These are phyloP conservation scores for Bacterosira constricta DNA, from an alignment of 108 stramenopile species.

Conservation along the genomic window DNA sequence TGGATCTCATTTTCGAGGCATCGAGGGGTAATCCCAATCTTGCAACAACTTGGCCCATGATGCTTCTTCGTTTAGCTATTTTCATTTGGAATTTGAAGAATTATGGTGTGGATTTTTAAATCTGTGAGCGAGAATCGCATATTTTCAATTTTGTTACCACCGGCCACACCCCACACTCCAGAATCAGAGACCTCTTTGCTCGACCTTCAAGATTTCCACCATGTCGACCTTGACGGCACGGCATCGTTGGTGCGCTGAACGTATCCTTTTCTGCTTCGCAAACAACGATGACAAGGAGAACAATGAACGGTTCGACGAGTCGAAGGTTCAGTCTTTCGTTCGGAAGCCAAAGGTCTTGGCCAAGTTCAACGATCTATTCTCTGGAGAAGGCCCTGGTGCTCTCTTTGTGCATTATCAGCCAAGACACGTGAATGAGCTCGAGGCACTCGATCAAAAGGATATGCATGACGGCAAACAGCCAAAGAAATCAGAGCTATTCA, in stretches of 20 bases:
- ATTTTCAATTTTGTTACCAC: neutral
- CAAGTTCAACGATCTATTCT: conserved; percentile 65
- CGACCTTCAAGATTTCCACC: neutral
- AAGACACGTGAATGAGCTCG: conserved; percentile 32
- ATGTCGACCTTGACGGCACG: conserved; percentile 63
- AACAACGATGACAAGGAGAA: conserved; percentile 41
- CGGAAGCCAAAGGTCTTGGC: conserved; percentile 49
- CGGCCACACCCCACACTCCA: no score
- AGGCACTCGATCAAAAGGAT: conserved; percentile 24
- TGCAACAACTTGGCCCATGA: no score
- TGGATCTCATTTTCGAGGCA: no score
- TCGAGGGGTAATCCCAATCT: no score
- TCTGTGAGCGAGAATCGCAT: neutral
- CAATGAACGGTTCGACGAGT: conserved; percentile 53
- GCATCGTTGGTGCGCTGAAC: conserved; percentile 72
- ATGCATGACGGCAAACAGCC: neutral
- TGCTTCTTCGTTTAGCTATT: no score
- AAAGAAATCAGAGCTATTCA: conserved; percentile 53
- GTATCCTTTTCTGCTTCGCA: conserved; percentile 65
- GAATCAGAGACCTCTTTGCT: neutral
- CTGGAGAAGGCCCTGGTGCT: conserved; percentile 55
- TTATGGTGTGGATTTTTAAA: no score
- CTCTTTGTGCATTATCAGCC: conserved; percentile 76
- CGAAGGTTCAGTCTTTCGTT: conserved; percentile 60
- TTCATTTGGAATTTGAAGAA: no score